Conservation (phyloP, 495 filamentous ascomycete species). For the Trichoderma virens region DNA sequence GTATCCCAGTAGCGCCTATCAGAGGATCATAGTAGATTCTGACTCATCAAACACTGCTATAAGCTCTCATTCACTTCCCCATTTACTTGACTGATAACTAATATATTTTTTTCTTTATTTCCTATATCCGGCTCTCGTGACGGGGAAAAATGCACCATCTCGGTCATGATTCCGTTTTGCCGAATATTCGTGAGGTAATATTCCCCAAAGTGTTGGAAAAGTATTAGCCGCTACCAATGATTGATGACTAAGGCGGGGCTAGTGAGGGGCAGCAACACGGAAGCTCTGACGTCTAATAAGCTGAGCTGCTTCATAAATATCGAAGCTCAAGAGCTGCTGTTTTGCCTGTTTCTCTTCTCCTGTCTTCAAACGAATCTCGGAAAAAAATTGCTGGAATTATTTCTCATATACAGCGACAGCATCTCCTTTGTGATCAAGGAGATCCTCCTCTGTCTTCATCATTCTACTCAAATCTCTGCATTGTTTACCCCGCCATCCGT, state of each 20-base stretch:
- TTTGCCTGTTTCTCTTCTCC: not conserved
- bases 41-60: too few relatives aligned
- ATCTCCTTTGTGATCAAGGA: not conserved
- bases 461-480: not conserved
- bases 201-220: not conserved
- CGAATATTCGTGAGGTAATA: too few relatives aligned
- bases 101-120: not conserved
- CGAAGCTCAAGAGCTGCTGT: not conserved
- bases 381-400: too few relatives aligned
- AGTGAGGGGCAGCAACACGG: not conserved
- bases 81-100: not conserved
- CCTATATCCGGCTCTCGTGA: not conserved
- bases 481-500: not conserved
- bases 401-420: not conserved
- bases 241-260: slow-evolving; percentile 1
- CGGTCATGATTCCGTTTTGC: not conserved
- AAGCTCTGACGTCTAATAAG: not conserved
- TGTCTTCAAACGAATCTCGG: not conserved
- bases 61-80: too few relatives aligned
- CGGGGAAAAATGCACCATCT: not conserved
- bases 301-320: not conserved
- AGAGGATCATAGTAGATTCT: too few relatives aligned
- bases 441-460: not conserved
- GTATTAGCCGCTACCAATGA: not conserved
- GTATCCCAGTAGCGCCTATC: too few relatives aligned